Evolutionary conservation across 768 basidiomycete genomes (phyloP).

Genomic region (Hypholoma fasciculare): DNA sequence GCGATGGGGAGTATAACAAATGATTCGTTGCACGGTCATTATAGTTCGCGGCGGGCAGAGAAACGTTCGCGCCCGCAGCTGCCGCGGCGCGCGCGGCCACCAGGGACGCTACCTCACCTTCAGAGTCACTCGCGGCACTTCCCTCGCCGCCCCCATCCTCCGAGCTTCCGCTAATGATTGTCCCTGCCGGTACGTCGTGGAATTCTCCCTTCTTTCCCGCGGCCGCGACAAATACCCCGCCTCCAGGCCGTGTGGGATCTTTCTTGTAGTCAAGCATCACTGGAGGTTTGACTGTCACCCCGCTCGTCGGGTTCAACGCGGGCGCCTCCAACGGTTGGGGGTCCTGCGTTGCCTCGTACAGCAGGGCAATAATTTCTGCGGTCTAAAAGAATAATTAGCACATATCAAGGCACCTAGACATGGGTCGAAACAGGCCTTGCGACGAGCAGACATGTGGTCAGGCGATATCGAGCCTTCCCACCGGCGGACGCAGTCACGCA

Average conservation of each 20-base stretch:
- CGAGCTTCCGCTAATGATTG: conserved; percentile 48
- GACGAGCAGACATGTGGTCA: conserved; percentile 92
- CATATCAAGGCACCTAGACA: conserved; percentile 1
- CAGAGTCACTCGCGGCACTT: conserved; percentile 29
- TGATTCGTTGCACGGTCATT: conserved; percentile 36
- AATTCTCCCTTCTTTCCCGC: conserved; percentile 48
- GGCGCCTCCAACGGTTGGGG: conserved; percentile 54
- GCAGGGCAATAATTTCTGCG: conserved; percentile 86
- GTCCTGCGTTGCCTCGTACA: conserved; percentile 95
- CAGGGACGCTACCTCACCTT: conserved; percentile 46
- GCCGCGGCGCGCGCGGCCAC: conserved; percentile 20
- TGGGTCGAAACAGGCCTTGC: conserved; percentile 61
- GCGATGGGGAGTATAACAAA: conserved; percentile 32
- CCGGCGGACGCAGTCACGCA: conserved; percentile 81
- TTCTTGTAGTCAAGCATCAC: conserved; percentile 69
- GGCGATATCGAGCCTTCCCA: conserved; percentile 89
- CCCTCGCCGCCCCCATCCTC: conserved; percentile 38
- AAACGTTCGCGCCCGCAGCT: conserved; percentile 22
- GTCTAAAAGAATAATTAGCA: conserved; percentile 50
- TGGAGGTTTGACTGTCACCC: conserved; percentile 57
- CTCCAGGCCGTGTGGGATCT: conserved; percentile 81
- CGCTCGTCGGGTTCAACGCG: conserved; percentile 77
- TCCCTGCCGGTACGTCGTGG: conserved; percentile 55
- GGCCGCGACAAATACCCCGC: conserved; percentile 83
- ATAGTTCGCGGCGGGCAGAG: conserved; percentile 26